Evolutionary conservation across 176 grass and related monocot genomes (phyloP).

Genomic region (Calamus simplicifolius): DNA sequence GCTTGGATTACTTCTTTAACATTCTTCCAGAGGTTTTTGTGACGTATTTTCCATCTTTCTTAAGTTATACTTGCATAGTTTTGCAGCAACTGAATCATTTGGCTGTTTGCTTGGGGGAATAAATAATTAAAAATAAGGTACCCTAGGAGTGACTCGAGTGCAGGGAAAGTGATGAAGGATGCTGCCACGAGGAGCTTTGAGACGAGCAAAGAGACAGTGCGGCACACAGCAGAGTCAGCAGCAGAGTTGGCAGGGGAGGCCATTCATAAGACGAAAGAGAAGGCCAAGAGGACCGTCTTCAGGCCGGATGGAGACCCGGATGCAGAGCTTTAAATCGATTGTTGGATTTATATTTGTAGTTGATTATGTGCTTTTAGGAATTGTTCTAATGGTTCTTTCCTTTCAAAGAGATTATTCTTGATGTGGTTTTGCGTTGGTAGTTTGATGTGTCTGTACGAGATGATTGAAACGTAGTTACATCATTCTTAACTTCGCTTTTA

Average conservation of each 20-base stretch:
- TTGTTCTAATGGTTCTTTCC: no score
- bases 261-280: conserved; percentile 38
- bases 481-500: no score
- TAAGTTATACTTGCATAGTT: no score
- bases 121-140: neutral
- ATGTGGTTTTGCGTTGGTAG: no score
- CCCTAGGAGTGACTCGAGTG: neutral
- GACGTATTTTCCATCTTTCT: no score
- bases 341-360: no score
- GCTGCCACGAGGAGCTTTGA: conserved; percentile 40
- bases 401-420: no score
- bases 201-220: conserved; percentile 44
- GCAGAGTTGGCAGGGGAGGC: conserved; percentile 36
- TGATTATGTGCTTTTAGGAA: no score
- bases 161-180: conserved; percentile 16
- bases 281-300: conserved; percentile 40
- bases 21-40: no score
- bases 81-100: neutral
- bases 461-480: no score
- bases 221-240: conserved; percentile 44
- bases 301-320: neutral
- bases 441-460: no score
- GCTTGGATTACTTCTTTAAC: no score
- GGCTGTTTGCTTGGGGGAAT: neutral
- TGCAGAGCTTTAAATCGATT: conserved; percentile 17